Percentiles rank a stretch among this genome's conserved stretches.
phyloP scores from a whole-genome alignment of 139 green algal genomes.

The Coelastrella sp. region DNA sequence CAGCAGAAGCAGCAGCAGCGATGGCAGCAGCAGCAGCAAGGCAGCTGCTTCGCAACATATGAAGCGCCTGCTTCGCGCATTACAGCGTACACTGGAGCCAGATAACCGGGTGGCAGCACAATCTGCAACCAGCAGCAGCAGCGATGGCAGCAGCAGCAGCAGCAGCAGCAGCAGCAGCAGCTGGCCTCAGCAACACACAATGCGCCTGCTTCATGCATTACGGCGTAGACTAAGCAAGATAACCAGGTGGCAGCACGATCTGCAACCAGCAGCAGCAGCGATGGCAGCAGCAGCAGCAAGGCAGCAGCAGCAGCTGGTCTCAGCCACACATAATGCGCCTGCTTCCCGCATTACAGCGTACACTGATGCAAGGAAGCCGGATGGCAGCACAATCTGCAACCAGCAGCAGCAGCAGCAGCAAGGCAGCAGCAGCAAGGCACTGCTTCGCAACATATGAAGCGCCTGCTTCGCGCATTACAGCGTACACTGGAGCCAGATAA shows the following conservation, averaged over 20 bases:
- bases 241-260: constrained; percentile 29
- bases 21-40: neutral
- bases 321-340: constrained; percentile 75
- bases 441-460: constrained; percentile 76
- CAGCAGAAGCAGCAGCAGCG: neutral
- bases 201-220: too few species aligned
- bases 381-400: constrained; percentile 27
- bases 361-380: constrained; percentile 50
- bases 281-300: neutral
- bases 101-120: constrained; percentile 29
- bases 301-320: too few species aligned
- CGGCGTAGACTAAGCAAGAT: constrained; percentile 63
- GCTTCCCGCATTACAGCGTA: constrained; percentile 68
- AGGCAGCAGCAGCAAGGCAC: neutral
- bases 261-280: neutral
- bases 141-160: neutral
- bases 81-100: too few species aligned
- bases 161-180: too few species aligned
- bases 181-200: too few species aligned
- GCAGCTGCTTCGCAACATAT: too few species aligned
- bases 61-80: constrained; percentile 68
- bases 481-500: constrained; percentile 62
- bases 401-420: neutral
- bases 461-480: constrained; percentile 64
- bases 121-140: neutral